Evolutionary conservation across 805 yeast species (phyloP).

Genomic region (Nakazawaea laoshanensis): DNA sequence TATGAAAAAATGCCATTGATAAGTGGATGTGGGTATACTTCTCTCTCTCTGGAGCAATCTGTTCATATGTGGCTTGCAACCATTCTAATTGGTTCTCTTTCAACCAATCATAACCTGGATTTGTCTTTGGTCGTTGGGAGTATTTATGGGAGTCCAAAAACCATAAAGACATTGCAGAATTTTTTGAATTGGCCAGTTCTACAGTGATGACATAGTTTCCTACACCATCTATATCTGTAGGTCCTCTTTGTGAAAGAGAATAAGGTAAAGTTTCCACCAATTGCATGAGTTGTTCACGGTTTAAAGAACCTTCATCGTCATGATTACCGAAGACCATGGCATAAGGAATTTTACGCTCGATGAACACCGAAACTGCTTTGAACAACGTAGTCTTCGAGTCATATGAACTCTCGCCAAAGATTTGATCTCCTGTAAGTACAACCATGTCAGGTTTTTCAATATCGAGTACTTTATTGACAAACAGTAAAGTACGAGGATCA

Average conservation of each 20-base stretch:
- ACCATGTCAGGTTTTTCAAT: conserved; percentile 78
- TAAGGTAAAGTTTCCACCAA: conserved; percentile 55
- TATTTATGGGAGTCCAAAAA: conserved; percentile 82
- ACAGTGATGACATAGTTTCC: conserved; percentile 71
- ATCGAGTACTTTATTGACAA: conserved; percentile 57
- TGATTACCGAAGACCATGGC: conserved; percentile 89
- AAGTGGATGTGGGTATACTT: conserved; percentile 36
- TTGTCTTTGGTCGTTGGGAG: conserved; percentile 51
- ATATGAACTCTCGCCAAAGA: conserved; percentile 71
- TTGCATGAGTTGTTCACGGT: conserved; percentile 52
- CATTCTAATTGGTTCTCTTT: conserved; percentile 60
- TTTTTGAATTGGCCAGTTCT: conserved; percentile 25
- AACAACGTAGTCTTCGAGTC: conserved; percentile 79
- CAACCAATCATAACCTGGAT: conserved; percentile 83
- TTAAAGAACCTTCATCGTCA: conserved; percentile 77
- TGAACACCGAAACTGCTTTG: conserved; percentile 67
- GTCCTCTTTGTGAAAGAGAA: conserved; percentile 55
- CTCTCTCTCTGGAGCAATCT: conserved; percentile 20
- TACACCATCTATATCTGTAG: conserved; percentile 62
- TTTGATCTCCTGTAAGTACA: conserved; percentile 85
- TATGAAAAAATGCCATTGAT: conserved; percentile 90
- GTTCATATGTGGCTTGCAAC: conserved; percentile 29
- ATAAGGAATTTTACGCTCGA: conserved; percentile 65
- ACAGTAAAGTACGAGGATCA: conserved; percentile 59
- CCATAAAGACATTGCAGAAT: conserved; percentile 51